Evolutionary conservation across 2,329 filamentous ascomycete genomes (phyloP), one percentile per base, ranked within the genome.

Genomic region (Ceratocystiopsis sp.): DNA sequence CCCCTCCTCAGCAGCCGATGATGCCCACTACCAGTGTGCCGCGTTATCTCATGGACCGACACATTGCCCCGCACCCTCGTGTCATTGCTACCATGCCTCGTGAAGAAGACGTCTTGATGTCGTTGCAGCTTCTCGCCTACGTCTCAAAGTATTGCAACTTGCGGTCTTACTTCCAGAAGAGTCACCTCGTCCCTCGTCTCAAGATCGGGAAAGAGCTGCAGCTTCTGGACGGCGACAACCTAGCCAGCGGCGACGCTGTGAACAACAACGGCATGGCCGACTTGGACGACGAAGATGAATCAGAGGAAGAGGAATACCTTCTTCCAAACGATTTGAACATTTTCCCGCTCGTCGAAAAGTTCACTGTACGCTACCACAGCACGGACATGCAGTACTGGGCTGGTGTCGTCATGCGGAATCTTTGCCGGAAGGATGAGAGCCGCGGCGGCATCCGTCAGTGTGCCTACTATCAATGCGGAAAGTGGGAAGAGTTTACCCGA

Each of bases 351-450:
- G 91, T 98, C 40, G 91, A 98, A 62, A 96, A 95, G 61, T 98
- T 96, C 59, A 98, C 91, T 5, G 84, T 95, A 29, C 78, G 91
- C 50, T 86, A 95, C 57, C 85, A 95, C 62, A 86, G 84, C 50
- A 84, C 85, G 46, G 87, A 95, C 58, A 98, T 98, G 91, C 89
- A 95, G 60, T 98, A 98, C 65, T 98, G 91, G 91, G 91, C 91
- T 16, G 91, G 89, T 48, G 91, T 98, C 15, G 91, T 98, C 38
- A 98, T 98, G 91, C 76, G 91, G 50, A 98, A 98, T 58, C 73
- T 98, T 41, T 98, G 91, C 68, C 84, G 91, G 50, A 98, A 98
- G 64, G 91, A 98, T 58, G 91, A 98, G 57, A 84, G 82, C 12
- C 75, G 84, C 40, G 91, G 91, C 37, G 91, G 91, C 46, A 96